Percentiles rank a stretch among this genome's conserved stretches.
Conservation (phyloP, 805 yeast genomes). For the Torulaspora indica region DNA sequence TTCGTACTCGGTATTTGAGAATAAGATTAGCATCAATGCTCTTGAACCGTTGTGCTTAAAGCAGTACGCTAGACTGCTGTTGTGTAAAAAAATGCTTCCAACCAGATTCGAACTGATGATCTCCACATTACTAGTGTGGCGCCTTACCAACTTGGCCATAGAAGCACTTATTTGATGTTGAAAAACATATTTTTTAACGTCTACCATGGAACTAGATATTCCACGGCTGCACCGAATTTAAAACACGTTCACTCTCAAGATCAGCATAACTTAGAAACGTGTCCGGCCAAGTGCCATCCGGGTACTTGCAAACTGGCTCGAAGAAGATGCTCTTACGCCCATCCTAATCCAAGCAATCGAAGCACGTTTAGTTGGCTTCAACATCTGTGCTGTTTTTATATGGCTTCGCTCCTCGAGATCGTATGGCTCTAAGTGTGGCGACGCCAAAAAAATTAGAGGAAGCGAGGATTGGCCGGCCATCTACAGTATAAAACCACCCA, state of each 20-base stretch:
- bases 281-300: too few relatives aligned
- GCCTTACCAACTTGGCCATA: conserved; percentile 75
- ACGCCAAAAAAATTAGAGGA: background rate
- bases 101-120: conserved; percentile 77
- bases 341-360: too few relatives aligned
- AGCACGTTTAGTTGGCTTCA: background rate
- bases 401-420: background rate
- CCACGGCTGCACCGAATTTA: too few relatives aligned
- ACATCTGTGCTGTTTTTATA: background rate
- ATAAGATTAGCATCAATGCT: too few relatives aligned
- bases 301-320: background rate
- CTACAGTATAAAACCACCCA: background rate
- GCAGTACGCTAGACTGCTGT: too few relatives aligned
- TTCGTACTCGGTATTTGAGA: background rate
- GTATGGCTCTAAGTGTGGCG: background rate
- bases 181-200: too few relatives aligned
- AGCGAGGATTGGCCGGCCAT: background rate
- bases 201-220: too few relatives aligned
- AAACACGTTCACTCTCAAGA: too few relatives aligned
- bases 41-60: too few relatives aligned
- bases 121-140: conserved; percentile 86
- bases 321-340: too few relatives aligned
- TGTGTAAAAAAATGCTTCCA: conserved; percentile 44
- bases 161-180: conserved; percentile 34
- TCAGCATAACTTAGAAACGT: too few relatives aligned